These are phyloP conservation scores for Ceratocystis variospora DNA, from an alignment of 2,329 filamentous ascomycete species.

Conservation along the genomic window DNA sequence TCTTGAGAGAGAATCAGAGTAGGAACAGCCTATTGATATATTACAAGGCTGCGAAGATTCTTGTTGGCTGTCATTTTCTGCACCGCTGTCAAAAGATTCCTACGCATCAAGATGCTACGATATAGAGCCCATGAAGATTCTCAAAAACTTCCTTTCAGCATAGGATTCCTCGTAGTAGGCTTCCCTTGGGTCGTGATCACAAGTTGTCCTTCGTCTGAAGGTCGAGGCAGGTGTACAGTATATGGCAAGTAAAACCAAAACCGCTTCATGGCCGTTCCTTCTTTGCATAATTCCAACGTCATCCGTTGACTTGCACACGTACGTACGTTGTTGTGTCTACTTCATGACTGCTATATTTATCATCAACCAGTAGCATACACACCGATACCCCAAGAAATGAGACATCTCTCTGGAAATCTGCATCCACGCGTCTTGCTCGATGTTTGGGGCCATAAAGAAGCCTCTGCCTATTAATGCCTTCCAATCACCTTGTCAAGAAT, in stretches of 20 bases:
- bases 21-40: neutral
- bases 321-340: neutral
- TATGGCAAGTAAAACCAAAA: too few species aligned
- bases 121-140: neutral
- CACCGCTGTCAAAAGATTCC: neutral
- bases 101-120: neutral
- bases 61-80: neutral
- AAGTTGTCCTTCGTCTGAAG: neutral
- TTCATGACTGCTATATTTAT: neutral
- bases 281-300: too few species aligned
- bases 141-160: neutral
- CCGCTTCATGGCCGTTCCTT: too few species aligned
- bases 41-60: neutral
- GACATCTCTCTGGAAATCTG: neutral
- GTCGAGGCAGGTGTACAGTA: neutral
- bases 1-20: neutral
- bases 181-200: neutral
- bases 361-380: neutral
- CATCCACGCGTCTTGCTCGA: constrained; percentile 2
- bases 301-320: too few species aligned
- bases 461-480: neutral
- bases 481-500: neutral
- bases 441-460: neutral
- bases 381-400: neutral
- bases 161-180: neutral